Evolutionary conservation across 2,329 filamentous ascomycete species (phyloP).

Genomic region (Colletotrichum lupini): DNA sequence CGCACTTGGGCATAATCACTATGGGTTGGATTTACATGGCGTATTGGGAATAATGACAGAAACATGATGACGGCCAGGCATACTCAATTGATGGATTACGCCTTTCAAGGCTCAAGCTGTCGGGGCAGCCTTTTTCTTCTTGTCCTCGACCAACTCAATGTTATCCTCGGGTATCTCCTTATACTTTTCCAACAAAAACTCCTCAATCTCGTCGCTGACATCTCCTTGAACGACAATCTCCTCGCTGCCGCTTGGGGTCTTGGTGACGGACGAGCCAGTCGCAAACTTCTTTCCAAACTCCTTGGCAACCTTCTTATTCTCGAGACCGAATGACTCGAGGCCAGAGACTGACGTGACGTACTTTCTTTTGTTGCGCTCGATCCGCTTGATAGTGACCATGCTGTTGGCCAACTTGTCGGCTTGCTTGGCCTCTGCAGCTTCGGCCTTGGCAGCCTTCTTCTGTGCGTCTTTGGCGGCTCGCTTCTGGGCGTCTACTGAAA

Average conservation of each 20-base stretch:
- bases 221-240: constrained; percentile 99
- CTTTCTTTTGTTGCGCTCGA: constrained; percentile 98
- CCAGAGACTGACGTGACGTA: constrained; percentile 93
- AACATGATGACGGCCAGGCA: constrained; percentile 17
- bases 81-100: constrained; percentile 21
- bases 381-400: constrained; percentile 91
- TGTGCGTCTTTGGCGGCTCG: constrained; percentile 94
- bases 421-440: constrained; percentile 85
- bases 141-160: constrained; percentile 93
- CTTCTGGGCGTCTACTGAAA: constrained; percentile 92
- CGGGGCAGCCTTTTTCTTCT: constrained; percentile 77
- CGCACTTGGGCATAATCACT: not conserved
- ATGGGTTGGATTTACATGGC: not conserved
- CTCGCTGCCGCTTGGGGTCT: constrained; percentile 85
- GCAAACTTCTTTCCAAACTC: constrained; percentile 99
- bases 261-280: constrained; percentile 92
- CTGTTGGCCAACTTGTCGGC: constrained; percentile 85
- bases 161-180: constrained; percentile 94
- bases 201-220: constrained; percentile 92
- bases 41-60: constrained; percentile 24
- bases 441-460: constrained; percentile 96
- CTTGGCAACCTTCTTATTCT: constrained; percentile 96
- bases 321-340: constrained; percentile 88
- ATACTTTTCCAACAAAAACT: constrained; percentile 91
- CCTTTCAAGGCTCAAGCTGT: constrained; percentile 2